Evolutionary conservation across 179 eudicot species (phyloP).

Genomic region (Carnegiea gigantea): DNA sequence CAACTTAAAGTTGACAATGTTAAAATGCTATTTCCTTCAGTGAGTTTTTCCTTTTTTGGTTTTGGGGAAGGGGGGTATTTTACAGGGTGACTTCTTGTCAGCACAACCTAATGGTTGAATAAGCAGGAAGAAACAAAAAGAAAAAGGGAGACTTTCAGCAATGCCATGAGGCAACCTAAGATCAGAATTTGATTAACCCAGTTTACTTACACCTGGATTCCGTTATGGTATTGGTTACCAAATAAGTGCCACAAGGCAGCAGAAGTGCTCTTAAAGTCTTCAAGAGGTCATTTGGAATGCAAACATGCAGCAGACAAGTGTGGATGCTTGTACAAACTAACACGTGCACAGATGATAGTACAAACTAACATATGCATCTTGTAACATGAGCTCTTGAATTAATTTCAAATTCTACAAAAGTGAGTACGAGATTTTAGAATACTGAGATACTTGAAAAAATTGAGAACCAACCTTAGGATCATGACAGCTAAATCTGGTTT

Average conservation of each 20-base stretch:
- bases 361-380: not conserved
- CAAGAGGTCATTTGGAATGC: too few species aligned
- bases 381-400: not conserved
- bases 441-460: not conserved
- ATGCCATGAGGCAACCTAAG: not conserved
- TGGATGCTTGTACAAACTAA: too few species aligned
- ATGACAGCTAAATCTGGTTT: slow-evolving; percentile 87
- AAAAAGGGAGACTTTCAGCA: not conserved
- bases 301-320: too few species aligned
- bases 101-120: not conserved
- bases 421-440: not conserved
- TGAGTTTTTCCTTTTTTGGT: too few species aligned
- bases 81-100: not conserved
- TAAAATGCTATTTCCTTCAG: too few species aligned
- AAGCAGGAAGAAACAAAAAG: not conserved
- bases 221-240: too few species aligned
- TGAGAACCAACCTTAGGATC: slow-evolving; percentile 62
- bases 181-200: too few species aligned
- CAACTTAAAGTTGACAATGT: too few species aligned
- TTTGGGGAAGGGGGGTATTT: not conserved
- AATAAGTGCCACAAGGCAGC: too few species aligned
- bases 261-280: too few species aligned
- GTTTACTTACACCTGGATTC: too few species aligned
- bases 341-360: too few species aligned
- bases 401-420: not conserved